A percentile compares a stretch with the other conserved stretches of the same genome.
Conservation (phyloP, 352 stramenopile species). For the Globisporangium mamillatum region DNA sequence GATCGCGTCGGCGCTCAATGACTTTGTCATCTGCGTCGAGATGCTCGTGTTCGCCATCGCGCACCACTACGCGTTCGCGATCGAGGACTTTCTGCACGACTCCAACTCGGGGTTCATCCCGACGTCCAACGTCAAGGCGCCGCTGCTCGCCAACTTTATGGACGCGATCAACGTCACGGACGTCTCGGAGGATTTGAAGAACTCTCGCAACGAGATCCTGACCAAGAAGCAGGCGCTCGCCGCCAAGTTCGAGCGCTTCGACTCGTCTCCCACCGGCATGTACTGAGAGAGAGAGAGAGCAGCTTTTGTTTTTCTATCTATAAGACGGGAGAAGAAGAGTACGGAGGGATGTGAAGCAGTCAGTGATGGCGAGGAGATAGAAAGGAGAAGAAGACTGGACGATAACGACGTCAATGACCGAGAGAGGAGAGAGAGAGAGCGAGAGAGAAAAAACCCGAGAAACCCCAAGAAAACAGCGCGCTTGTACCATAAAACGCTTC, state of each 20-base stretch:
- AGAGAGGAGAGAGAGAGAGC: no score
- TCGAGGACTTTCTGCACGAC: constrained; percentile 83
- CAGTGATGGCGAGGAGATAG: background rate
- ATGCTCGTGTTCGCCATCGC: constrained; percentile 92
- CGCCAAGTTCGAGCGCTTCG: constrained; percentile 78
- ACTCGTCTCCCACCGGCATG: constrained; percentile 64
- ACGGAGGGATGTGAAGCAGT: background rate
- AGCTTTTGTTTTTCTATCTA: background rate
- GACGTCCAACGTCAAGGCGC: constrained; percentile 80
- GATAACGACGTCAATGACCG: background rate
- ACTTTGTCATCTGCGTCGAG: constrained; percentile 95
- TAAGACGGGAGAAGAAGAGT: background rate
- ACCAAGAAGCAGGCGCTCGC: constrained; percentile 88
- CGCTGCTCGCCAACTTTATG: constrained; percentile 86
- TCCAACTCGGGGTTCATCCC: constrained; percentile 36
- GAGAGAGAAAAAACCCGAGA: background rate
- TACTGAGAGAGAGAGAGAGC: constrained; percentile 29
- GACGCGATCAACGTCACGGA: constrained; percentile 89
- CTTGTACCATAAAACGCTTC: constrained; percentile 8
- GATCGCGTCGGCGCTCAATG: constrained; percentile 88
- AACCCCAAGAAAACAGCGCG: background rate
- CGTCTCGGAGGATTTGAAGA: constrained; percentile 82
- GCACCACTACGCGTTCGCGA: constrained; percentile 92
- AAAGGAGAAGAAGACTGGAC: background rate
- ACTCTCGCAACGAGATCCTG: constrained; percentile 82